Conservation (phyloP, 108 stramenopile species). For the Phaeodactylum tricornutum region DNA sequence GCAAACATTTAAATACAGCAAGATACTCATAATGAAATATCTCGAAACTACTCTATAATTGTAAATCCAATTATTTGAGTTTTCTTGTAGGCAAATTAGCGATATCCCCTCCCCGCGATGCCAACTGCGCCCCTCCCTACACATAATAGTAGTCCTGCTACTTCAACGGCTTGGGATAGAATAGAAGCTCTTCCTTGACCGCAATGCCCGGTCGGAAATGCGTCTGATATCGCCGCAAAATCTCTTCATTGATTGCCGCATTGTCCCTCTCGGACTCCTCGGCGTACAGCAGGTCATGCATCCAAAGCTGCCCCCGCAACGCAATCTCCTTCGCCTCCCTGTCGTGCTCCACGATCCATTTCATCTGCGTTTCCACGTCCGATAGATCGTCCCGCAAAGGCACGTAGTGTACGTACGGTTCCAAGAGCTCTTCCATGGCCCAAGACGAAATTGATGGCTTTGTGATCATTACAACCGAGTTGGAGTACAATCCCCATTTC, state of each 20-base stretch:
- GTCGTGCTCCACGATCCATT: constrained; percentile 37
- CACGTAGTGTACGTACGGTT: constrained; percentile 51
- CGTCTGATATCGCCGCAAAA: constrained; percentile 12
- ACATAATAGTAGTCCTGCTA: too few species aligned
- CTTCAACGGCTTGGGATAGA: too few species aligned
- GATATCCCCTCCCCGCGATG: too few species aligned
- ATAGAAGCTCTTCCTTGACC: too few species aligned
- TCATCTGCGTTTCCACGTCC: constrained; percentile 30
- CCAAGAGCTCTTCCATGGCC: constrained; percentile 48
- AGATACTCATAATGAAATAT: too few species aligned
- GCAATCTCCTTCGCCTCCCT: constrained; percentile 28
- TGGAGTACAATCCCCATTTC: constrained; percentile 35
- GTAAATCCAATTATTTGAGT: too few species aligned
- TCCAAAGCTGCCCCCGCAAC: constrained; percentile 25
- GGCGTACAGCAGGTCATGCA: constrained; percentile 24
- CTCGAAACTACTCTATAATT: too few species aligned
- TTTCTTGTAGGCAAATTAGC: too few species aligned
- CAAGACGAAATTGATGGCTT: constrained; percentile 31
- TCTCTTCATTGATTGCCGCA: constrained; percentile 1
- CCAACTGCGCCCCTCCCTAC: too few species aligned
- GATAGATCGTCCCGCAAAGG: constrained; percentile 30
- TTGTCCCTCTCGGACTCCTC: constrained; percentile 7
- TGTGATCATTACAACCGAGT: constrained; percentile 46
- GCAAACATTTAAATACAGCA: too few species aligned
- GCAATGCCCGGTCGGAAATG: constrained; percentile 6